Percentiles rank a stretch among this genome's conserved stretches.
Conservation (phyloP, 2,329 filamentous ascomycete species). For the Capronia americana region DNA sequence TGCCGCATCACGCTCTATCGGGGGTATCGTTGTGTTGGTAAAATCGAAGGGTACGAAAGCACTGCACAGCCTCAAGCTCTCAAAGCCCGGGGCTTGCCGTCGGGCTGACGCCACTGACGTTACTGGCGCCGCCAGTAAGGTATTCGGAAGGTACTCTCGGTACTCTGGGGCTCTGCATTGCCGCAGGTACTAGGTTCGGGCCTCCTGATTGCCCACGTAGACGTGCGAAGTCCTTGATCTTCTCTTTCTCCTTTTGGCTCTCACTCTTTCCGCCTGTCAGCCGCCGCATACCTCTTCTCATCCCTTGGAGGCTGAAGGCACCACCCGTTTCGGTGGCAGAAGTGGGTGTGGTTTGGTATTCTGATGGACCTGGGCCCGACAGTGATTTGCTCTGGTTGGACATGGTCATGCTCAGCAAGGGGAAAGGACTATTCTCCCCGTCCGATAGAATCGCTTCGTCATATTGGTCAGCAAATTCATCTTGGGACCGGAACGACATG, state of each 20-base stretch:
- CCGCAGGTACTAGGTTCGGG: constrained; percentile 21
- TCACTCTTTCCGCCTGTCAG: constrained; percentile 53
- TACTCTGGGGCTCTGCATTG: constrained; percentile 50
- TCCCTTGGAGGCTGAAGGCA: constrained; percentile 53
- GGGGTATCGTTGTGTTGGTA: constrained; percentile 20
- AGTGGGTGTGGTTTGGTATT: constrained; percentile 41
- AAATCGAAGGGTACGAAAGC: constrained; percentile 17
- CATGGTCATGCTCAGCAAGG: constrained; percentile 38
- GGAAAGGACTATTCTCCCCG: constrained; percentile 69
- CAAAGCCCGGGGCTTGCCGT: constrained; percentile 32
- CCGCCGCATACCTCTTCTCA: constrained; percentile 56
- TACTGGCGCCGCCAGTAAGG: constrained; percentile 43
- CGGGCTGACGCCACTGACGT: constrained; percentile 25
- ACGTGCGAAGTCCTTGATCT: constrained; percentile 51
- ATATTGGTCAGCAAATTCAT: constrained; percentile 54
- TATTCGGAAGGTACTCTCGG: constrained; percentile 58
- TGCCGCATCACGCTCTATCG: constrained; percentile 25
- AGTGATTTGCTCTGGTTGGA: constrained; percentile 32
- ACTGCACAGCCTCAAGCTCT: constrained; percentile 2
- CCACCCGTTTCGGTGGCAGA: constrained; percentile 44
- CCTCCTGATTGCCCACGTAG: constrained; percentile 47
- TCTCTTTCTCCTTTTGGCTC: constrained; percentile 54
- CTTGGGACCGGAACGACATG: constrained; percentile 28
- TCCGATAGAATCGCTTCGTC: constrained; percentile 85
- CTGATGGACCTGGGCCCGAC: constrained; percentile 36